Conservation (phyloP, 2,329 filamentous ascomycete genomes). For the Beauveria sp. region DNA sequence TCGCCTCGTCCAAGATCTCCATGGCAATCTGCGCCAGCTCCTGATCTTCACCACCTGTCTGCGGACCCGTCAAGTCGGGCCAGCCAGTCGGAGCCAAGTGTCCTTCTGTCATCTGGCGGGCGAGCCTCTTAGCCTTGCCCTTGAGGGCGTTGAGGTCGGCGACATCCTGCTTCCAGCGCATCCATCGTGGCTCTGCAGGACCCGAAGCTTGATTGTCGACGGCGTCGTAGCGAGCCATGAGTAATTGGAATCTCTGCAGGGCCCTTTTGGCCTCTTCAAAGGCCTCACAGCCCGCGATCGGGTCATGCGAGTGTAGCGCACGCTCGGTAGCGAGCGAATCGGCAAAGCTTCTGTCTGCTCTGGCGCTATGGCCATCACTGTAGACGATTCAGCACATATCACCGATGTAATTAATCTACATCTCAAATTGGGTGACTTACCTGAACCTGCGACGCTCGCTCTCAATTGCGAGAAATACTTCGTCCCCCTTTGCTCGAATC, state of each 20-base stretch:
- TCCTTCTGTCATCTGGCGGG: conserved; percentile 19
- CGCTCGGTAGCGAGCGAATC: background rate
- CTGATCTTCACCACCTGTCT: conserved; percentile 9
- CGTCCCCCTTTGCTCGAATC: background rate
- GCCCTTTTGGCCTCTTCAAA: conserved; percentile 1
- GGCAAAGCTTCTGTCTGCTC: background rate
- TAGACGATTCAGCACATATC: background rate
- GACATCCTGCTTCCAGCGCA: conserved; percentile 28
- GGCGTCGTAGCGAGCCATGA: conserved; percentile 18
- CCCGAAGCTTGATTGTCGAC: conserved; percentile 14
- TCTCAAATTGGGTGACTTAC: background rate
- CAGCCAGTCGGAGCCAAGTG: conserved; percentile 20
- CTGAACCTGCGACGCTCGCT: background rate
- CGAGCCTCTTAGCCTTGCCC: conserved; percentile 17
- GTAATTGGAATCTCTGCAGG: conserved; percentile 13
- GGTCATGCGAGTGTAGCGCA: background rate
- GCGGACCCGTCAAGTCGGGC: background rate
- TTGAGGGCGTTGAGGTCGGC: conserved; percentile 23
- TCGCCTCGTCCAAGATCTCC: conserved; percentile 24
- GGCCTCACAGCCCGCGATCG: conserved; percentile 4
- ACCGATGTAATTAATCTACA: background rate
- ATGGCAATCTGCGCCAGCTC: conserved; percentile 27
- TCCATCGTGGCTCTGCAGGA: conserved; percentile 20
- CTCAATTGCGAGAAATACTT: background rate
- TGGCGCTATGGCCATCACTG: background rate